Percentiles rank a stretch among this genome's conserved stretches.
Evolutionary conservation across 2,329 filamentous ascomycete genomes (phyloP).

Genomic region (Lachnellula hyalina): DNA sequence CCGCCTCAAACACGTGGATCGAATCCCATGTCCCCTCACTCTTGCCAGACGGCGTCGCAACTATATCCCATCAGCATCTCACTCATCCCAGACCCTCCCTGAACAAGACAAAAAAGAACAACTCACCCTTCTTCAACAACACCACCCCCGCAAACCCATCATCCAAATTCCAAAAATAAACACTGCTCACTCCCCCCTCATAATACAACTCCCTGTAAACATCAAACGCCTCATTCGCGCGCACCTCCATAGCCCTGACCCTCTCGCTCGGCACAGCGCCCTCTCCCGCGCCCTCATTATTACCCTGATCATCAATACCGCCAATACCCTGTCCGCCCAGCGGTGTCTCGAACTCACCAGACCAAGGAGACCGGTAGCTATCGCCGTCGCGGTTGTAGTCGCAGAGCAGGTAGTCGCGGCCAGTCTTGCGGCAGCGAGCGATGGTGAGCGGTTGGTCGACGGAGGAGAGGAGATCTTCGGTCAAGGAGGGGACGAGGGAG

Average conservation of each 20-base stretch:
- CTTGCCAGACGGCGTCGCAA: conserved; percentile 58
- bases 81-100: background rate
- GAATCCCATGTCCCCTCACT: conserved; percentile 90
- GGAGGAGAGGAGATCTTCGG: conserved; percentile 94
- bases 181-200: conserved; percentile 90
- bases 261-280: conserved; percentile 85
- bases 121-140: conserved; percentile 83
- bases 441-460: conserved; percentile 92
- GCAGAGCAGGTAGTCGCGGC: conserved; percentile 94
- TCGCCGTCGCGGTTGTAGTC: conserved; percentile 99
- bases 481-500: conserved; percentile 80
- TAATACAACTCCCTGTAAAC: conserved; percentile 96
- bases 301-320: conserved; percentile 44
- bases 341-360: conserved; percentile 94
- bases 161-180: conserved; percentile 98
- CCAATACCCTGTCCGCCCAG: conserved; percentile 59
- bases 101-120: conserved; percentile 25
- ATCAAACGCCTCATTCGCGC: conserved; percentile 93
- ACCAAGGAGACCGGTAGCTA: conserved; percentile 98
- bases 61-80: conserved; percentile 36
- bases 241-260: conserved; percentile 88
- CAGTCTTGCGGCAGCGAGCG: conserved; percentile 78
- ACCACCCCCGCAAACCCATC: conserved; percentile 97
- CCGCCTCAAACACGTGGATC: conserved; percentile 97
- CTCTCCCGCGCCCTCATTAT: conserved; percentile 60